Percentiles rank a stretch among this genome's conserved stretches.
Evolutionary conservation across 2,329 filamentous ascomycete genomes (phyloP).

Genomic region (Fusarium sp.): DNA sequence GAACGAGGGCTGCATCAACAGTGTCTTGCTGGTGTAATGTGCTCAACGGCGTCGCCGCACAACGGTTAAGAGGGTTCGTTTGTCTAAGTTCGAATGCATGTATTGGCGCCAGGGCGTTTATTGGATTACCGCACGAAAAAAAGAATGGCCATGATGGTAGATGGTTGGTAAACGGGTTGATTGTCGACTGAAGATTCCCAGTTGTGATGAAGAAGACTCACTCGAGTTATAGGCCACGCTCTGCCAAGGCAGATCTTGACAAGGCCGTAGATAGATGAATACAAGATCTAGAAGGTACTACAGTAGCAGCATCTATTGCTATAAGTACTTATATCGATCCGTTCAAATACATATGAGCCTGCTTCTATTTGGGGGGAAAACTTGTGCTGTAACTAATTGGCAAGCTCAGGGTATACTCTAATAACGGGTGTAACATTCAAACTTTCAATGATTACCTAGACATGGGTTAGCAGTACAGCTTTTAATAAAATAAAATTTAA

Average conservation of each 20-base stretch:
- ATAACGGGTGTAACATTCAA: neutral
- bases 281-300: constrained; percentile 3
- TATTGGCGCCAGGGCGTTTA: constrained; percentile 43
- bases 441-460: neutral
- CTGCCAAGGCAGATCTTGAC: constrained; percentile 30
- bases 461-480: neutral
- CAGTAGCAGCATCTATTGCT: neutral
- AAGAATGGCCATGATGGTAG: constrained; percentile 32
- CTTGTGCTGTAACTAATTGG: neutral
- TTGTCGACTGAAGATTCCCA: constrained; percentile 43
- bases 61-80: constrained; percentile 21
- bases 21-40: constrained; percentile 40
- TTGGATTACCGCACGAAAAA: constrained; percentile 35
- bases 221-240: constrained; percentile 35
- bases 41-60: neutral
- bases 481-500: neutral
- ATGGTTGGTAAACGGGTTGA: constrained; percentile 38
- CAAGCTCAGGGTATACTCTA: neutral
- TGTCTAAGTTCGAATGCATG: constrained; percentile 40
- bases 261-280: constrained; percentile 31
- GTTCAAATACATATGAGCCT: neutral
- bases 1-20: constrained; percentile 51
- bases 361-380: neutral
- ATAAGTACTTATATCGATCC: neutral
- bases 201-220: constrained; percentile 42